Evolutionary conservation across 2,329 filamentous ascomycete genomes (phyloP).

Genomic region (Fusarium lyarnte): DNA sequence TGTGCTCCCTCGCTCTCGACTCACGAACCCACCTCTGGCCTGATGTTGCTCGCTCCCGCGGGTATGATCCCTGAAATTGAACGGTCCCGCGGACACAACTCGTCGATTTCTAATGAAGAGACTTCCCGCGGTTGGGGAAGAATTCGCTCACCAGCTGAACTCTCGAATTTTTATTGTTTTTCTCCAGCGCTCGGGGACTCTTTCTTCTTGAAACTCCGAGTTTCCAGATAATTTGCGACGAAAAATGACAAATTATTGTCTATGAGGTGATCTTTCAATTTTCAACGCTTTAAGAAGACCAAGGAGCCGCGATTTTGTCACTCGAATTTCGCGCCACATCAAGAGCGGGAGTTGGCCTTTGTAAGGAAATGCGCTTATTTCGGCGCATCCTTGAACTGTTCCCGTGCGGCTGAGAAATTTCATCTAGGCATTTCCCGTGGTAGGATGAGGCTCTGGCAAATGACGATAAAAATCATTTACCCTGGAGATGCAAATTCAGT

Average conservation of each 20-base stretch:
- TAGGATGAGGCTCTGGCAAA: not conserved
- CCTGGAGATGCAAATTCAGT: not conserved
- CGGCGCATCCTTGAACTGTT: accelerated
- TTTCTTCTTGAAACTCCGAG: not conserved
- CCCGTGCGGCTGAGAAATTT: not conserved
- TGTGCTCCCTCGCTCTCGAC: not conserved
- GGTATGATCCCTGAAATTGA: not conserved
- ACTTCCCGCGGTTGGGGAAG: not conserved
- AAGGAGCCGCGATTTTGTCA: accelerated
- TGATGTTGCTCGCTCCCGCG: not conserved
- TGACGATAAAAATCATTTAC: not conserved
- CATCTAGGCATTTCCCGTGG: not conserved
- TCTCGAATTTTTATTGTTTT: not conserved
- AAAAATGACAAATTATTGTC: not conserved
- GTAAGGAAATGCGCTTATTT: not conserved
- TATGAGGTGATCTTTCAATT: too few species aligned
- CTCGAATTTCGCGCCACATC: too few species aligned
- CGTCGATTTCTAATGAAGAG: not conserved
- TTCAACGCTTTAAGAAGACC: accelerated
- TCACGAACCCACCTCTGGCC: not conserved
- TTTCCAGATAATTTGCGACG: not conserved
- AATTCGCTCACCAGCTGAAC: not conserved
- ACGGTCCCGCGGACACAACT: not conserved
- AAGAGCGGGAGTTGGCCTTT: too few species aligned
- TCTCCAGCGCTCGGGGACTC: not conserved